phyloP scores from a whole-genome alignment of 2,329 filamentous ascomycete genomes.

The Orbilia quercus region DNA sequence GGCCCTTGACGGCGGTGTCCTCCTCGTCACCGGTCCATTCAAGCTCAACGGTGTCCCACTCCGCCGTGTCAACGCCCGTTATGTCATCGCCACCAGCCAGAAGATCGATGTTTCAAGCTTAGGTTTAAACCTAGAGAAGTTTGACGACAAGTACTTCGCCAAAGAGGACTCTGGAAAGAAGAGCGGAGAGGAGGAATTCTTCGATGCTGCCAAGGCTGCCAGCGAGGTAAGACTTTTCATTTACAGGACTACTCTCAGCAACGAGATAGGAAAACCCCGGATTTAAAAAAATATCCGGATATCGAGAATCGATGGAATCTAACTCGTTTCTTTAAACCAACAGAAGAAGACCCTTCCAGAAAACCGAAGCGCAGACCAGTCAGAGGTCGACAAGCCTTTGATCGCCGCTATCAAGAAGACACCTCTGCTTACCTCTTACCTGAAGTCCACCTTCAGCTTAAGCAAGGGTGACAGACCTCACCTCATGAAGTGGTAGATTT shows the following conservation, averaged over 20 bases:
- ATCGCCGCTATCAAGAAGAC: constrained; percentile 98
- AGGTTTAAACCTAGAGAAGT: constrained; percentile 80
- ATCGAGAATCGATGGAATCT: constrained; percentile 59
- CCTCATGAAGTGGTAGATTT: constrained; percentile 97
- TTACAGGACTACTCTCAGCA: not conserved
- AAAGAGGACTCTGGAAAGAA: constrained; percentile 95
- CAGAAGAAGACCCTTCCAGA: constrained; percentile 97
- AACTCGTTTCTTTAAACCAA: constrained; percentile 62
- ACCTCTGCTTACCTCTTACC: constrained; percentile 91
- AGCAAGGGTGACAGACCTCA: constrained; percentile 99
- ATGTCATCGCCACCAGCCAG: constrained; percentile 90
- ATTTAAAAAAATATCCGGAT: not conserved
- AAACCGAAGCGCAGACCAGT: constrained; percentile 95
- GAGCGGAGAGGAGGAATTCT: constrained; percentile 96
- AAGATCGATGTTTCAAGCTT: constrained; percentile 86
- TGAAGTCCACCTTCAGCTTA: constrained; percentile 95
- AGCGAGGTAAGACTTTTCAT: constrained; percentile 46
- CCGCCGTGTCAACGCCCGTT: constrained; percentile 90
- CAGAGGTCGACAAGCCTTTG: constrained; percentile 96
- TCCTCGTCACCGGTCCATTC: constrained; percentile 99
- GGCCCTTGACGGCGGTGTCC: constrained; percentile 94
- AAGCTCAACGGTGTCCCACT: constrained; percentile 99
- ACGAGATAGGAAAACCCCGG: not conserved
- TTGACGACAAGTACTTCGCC: constrained; percentile 95
- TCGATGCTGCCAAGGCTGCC: constrained; percentile 80